Percentiles rank a stretch among this genome's conserved stretches.
Conservation (phyloP, 2,329 filamentous ascomycete species). For the Clonostachys chloroleuca region DNA sequence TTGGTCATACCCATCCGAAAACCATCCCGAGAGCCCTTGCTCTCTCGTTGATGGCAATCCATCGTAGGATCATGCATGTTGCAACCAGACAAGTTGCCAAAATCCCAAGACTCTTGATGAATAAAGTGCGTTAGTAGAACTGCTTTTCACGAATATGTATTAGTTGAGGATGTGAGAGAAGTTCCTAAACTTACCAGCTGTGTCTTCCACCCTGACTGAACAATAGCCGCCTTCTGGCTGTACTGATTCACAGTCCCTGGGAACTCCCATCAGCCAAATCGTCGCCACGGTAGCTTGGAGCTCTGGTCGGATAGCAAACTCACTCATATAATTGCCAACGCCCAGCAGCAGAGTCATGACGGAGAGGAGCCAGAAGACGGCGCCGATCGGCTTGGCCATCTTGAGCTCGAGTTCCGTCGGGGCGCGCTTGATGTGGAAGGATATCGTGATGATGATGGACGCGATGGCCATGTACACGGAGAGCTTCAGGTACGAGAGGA, state of each 20-base stretch:
- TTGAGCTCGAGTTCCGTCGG: conserved; percentile 68
- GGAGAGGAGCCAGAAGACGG: conserved; percentile 82
- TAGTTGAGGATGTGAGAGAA: not conserved
- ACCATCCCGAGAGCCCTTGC: no score
- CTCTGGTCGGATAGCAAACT: conserved; percentile 11
- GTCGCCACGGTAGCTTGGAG: no score
- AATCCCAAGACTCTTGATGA: conserved; percentile 51
- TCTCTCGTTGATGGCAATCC: not conserved
- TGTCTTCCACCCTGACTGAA: conserved; percentile 92
- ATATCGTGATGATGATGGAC: conserved; percentile 83
- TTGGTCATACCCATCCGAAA: no score
- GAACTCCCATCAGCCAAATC: not conserved
- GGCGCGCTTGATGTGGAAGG: conserved; percentile 79
- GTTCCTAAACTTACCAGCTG: conserved; percentile 57
- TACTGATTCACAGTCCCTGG: conserved; percentile 73
- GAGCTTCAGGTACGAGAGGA: conserved; percentile 87
- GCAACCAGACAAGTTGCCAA: conserved; percentile 60
- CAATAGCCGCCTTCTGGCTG: conserved; percentile 71
- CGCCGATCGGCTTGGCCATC: conserved; percentile 78
- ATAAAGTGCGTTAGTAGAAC: no score
- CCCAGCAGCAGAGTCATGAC: conserved; percentile 74
- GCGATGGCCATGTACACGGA: conserved; percentile 90
- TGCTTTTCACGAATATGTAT: not conserved
- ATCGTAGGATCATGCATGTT: conserved; percentile 59
- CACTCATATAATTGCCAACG: conserved; percentile 81